phyloP scores from a whole-genome alignment of 192 early-diverging fungal species.

The Martensiomyces pterosporus region DNA sequence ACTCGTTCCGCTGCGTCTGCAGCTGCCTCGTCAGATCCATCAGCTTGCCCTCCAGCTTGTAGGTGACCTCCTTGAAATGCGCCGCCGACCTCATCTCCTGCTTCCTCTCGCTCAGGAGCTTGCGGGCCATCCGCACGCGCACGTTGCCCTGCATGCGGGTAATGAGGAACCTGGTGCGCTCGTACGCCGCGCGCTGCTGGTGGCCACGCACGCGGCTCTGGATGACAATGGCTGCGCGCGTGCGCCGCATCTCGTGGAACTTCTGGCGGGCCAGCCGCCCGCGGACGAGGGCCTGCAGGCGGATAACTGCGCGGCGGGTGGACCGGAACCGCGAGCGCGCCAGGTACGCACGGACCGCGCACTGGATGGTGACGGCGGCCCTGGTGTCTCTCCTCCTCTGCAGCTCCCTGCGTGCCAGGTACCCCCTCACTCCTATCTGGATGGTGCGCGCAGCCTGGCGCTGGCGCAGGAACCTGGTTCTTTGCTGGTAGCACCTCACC shows the following conservation, averaged over 20 bases:
- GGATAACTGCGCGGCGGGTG: constrained; percentile 53
- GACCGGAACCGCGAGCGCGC: constrained; percentile 50
- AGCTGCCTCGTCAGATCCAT: constrained; percentile 86
- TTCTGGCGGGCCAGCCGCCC: constrained; percentile 59
- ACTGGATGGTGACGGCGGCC: constrained; percentile 77
- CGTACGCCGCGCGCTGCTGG: constrained; percentile 58
- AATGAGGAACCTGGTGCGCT: constrained; percentile 54
- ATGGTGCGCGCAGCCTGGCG: constrained; percentile 61
- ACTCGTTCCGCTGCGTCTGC: constrained; percentile 48
- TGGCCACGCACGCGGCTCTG: constrained; percentile 71
- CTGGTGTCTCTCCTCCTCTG: constrained; percentile 55
- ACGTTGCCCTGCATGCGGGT: constrained; percentile 78
- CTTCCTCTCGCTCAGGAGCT: constrained; percentile 65
- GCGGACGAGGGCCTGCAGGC: constrained; percentile 65
- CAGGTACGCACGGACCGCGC: constrained; percentile 61
- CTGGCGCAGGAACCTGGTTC: constrained; percentile 54
- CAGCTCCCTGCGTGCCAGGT: constrained; percentile 54
- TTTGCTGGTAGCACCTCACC: constrained; percentile 65
- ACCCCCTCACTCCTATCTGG: constrained; percentile 64
- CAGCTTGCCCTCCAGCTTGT: constrained; percentile 93
- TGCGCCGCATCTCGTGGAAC: constrained; percentile 57
- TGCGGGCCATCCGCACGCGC: constrained; percentile 68
- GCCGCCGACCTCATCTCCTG: constrained; percentile 84
- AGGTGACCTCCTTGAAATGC: constrained; percentile 92
- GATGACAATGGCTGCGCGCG: constrained; percentile 69